Percentiles rank a stretch among this genome's conserved stretches.
Evolutionary conservation across 192 early-diverging fungal genomes (phyloP).

Genomic region (Kappamyces sp.): DNA sequence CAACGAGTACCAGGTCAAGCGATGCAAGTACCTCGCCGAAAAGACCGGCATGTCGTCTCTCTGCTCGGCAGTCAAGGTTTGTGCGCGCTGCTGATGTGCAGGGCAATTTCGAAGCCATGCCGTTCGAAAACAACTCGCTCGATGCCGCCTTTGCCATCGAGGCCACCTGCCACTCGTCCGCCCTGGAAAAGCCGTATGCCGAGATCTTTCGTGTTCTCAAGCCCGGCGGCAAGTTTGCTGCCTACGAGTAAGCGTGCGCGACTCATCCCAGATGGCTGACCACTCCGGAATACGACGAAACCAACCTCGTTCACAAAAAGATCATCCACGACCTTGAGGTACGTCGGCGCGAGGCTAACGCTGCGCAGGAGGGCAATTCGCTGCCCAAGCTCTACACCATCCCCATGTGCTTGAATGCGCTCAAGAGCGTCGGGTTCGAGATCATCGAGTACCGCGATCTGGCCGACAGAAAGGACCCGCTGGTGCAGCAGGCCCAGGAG

Average conservation of each 20-base stretch:
- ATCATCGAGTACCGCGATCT: conserved; percentile 48
- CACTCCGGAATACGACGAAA: conserved; percentile 80
- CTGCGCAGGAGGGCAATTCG: conserved; percentile 69
- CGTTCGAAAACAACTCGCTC: conserved; percentile 65
- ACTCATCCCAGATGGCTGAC: conserved; percentile 60
- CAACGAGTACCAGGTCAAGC: conserved; percentile 88
- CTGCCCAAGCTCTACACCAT: conserved; percentile 80
- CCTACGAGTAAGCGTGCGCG: conserved; percentile 57
- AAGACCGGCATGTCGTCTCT: conserved; percentile 56
- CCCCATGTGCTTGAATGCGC: conserved; percentile 65
- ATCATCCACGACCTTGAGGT: conserved; percentile 80
- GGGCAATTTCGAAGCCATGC: conserved; percentile 90
- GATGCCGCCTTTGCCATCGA: conserved; percentile 96
- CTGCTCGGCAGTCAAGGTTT: conserved; percentile 34
- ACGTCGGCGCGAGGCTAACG: background rate
- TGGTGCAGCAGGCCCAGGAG: conserved; percentile 56
- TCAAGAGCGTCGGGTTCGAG: conserved; percentile 84
- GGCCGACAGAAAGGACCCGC: conserved; percentile 29
- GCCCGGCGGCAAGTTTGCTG: conserved; percentile 84
- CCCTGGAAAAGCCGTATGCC: conserved; percentile 76
- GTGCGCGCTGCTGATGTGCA: conserved; percentile 33
- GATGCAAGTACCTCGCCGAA: conserved; percentile 66
- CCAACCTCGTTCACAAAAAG: conserved; percentile 61
- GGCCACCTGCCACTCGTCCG: conserved; percentile 82
- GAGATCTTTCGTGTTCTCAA: conserved; percentile 90